phyloP scores from a whole-genome alignment of 1,139 yeast species.

The Geotrichum carabidarum region DNA sequence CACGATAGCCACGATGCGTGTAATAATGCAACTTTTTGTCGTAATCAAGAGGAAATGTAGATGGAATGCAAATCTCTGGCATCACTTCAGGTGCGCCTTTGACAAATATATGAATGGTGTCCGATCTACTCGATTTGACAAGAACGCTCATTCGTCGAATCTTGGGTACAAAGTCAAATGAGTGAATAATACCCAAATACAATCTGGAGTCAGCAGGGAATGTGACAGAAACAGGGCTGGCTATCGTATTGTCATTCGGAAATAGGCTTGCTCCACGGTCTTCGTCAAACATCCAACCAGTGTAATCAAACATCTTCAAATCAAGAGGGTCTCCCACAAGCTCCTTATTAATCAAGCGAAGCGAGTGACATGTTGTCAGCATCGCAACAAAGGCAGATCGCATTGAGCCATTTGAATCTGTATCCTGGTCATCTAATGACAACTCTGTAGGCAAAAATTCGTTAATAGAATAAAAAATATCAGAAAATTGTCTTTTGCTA shows the following conservation, averaged over 20 bases:
- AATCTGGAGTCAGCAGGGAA: slow-evolving; percentile 40
- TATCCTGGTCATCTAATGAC: neutral
- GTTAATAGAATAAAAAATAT: slow-evolving; percentile 40
- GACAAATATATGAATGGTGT: slow-evolving; percentile 50
- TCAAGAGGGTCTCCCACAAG: slow-evolving; percentile 92
- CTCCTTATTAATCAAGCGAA: slow-evolving; percentile 71
- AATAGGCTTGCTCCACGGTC: slow-evolving; percentile 44
- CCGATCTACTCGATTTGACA: slow-evolving; percentile 41
- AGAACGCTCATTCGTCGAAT: slow-evolving; percentile 89
- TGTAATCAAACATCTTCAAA: slow-evolving; percentile 84
- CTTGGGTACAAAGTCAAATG: slow-evolving; percentile 79
- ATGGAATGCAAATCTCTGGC: slow-evolving; percentile 64
- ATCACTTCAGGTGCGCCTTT: slow-evolving; percentile 99
- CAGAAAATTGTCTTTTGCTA: slow-evolving; percentile 45
- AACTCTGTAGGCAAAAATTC: slow-evolving; percentile 25
- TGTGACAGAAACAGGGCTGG: slow-evolving; percentile 24
- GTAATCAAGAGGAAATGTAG: slow-evolving; percentile 67
- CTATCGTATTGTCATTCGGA: slow-evolving; percentile 38
- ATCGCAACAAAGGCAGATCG: slow-evolving; percentile 33
- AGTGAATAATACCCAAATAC: slow-evolving; percentile 54
- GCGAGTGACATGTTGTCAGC: slow-evolving; percentile 83
- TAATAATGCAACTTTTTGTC: slow-evolving; percentile 71
- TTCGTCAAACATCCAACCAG: slow-evolving; percentile 70
- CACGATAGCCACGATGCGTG: slow-evolving; percentile 91
- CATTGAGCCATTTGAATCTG: slow-evolving; percentile 15